These are phyloP conservation scores for Fusarium tanahbumbuense DNA, from an alignment of 2,329 filamentous ascomycete species.

Conservation along the genomic window DNA sequence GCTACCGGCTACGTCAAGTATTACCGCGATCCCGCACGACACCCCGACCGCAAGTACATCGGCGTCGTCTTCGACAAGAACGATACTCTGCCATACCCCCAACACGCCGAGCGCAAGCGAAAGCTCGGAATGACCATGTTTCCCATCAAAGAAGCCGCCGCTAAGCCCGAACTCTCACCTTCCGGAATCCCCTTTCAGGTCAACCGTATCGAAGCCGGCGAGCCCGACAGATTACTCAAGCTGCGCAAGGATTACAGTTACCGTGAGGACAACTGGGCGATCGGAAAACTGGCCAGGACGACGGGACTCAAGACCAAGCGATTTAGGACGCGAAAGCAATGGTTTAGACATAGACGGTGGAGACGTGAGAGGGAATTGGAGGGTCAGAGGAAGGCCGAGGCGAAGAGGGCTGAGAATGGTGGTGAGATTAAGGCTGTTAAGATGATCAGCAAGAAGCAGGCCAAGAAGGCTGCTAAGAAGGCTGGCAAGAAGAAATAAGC, in stretches of 20 bases:
- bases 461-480: slow-evolving; percentile 53
- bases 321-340: slow-evolving; percentile 63
- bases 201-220: slow-evolving; percentile 55
- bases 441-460: slow-evolving; percentile 53
- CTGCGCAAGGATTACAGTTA: slow-evolving; percentile 68
- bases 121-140: slow-evolving; percentile 77
- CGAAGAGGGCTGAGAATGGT: slow-evolving; percentile 50
- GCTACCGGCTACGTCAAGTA: slow-evolving; percentile 93
- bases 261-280: slow-evolving; percentile 69
- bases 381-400: slow-evolving; percentile 55
- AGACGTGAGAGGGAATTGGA: slow-evolving; percentile 56
- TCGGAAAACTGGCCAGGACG: slow-evolving; percentile 65
- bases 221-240: slow-evolving; percentile 61
- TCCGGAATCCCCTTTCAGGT: slow-evolving; percentile 63
- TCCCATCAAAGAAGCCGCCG: slow-evolving; percentile 55
- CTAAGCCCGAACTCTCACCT: slow-evolving; percentile 57
- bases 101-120: slow-evolving; percentile 78
- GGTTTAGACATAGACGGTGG: slow-evolving; percentile 59
- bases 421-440: slow-evolving; percentile 48
- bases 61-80: slow-evolving; percentile 88
- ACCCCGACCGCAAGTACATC: slow-evolving; percentile 93
- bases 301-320: slow-evolving; percentile 63
- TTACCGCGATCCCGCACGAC: slow-evolving; percentile 86
- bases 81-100: slow-evolving; percentile 81
- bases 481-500: slow-evolving; percentile 51